Evolutionary conservation across 495 filamentous ascomycete genomes (phyloP).

Genomic region (Collariella sp.): DNA sequence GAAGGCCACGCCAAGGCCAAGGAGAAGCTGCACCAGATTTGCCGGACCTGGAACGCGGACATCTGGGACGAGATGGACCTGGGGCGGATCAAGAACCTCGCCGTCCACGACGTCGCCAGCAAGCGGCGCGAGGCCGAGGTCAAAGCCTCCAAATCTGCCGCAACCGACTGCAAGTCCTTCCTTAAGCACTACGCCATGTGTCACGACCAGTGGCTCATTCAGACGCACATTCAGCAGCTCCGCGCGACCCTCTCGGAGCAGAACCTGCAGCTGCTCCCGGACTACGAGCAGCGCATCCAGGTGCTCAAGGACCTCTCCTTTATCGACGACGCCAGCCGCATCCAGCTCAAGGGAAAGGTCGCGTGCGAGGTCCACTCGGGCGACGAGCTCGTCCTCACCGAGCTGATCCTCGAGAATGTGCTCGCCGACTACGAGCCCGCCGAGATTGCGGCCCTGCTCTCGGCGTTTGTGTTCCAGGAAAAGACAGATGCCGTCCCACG

Average conservation of each 20-base stretch:
- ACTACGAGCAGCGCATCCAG: slow-evolving; percentile 90
- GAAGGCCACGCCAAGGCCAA: slow-evolving; percentile 38
- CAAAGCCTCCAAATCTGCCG: slow-evolving; percentile 49
- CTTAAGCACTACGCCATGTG: slow-evolving; percentile 88
- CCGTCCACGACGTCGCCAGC: slow-evolving; percentile 62
- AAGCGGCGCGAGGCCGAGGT: slow-evolving; percentile 54
- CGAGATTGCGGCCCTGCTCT: slow-evolving; percentile 90
- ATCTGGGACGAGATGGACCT: slow-evolving; percentile 86
- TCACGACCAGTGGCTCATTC: slow-evolving; percentile 89
- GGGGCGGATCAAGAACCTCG: slow-evolving; percentile 65
- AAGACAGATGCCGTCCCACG: slow-evolving; percentile 80
- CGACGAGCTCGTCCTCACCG: slow-evolving; percentile 94
- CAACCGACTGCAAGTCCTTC: slow-evolving; percentile 63
- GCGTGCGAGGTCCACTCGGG: slow-evolving; percentile 98
- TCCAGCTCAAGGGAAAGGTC: slow-evolving; percentile 94
- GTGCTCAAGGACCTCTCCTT: slow-evolving; percentile 87
- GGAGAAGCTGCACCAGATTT: slow-evolving; percentile 54
- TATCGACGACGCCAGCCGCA: slow-evolving; percentile 71
- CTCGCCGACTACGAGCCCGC: slow-evolving; percentile 91
- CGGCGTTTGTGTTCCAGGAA: slow-evolving; percentile 96
- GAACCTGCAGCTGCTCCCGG: slow-evolving; percentile 92
- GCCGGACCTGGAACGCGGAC: slow-evolving; percentile 57
- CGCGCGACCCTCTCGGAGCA: slow-evolving; percentile 88
- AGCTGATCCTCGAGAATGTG: slow-evolving; percentile 92
- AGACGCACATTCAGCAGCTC: slow-evolving; percentile 78